phyloP scores from a whole-genome alignment of 192 early-diverging fungal genomes.

The Backusella sp. region DNA sequence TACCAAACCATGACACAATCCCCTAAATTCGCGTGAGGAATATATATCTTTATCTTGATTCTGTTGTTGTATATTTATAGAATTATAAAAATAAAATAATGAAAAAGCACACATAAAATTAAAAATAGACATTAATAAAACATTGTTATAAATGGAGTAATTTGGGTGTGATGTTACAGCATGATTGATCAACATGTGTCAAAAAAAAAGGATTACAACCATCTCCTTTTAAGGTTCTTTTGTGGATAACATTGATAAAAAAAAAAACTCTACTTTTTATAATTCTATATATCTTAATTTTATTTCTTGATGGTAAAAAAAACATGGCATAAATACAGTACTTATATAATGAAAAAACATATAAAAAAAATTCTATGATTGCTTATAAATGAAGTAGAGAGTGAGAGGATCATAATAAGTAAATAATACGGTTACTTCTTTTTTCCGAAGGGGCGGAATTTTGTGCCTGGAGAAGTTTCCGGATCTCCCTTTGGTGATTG shows the following conservation, averaged over 20 bases:
- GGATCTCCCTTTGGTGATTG: background rate
- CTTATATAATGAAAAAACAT: background rate
- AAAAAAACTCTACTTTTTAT: background rate
- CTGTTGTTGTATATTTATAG: background rate
- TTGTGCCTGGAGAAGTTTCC: background rate
- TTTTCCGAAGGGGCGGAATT: slow-evolving; percentile 3
- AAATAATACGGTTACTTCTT: background rate
- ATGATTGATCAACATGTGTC: background rate
- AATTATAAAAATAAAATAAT: background rate
- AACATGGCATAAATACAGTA: background rate
- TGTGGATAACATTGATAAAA: background rate
- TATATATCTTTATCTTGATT: background rate
- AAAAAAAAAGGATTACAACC: background rate
- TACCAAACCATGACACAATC: background rate
- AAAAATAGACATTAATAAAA: background rate
- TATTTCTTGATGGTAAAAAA: background rate
- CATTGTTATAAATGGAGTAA: background rate
- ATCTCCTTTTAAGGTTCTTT: background rate
- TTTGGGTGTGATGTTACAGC: background rate
- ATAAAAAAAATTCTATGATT: background rate
- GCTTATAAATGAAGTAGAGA: background rate
- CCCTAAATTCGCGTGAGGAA: too few relatives aligned
- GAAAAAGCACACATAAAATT: background rate
- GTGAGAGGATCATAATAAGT: background rate
- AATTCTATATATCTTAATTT: background rate